phyloP scores from a whole-genome alignment of 768 basidiomycete genomes.

The Serendipita vermifera region DNA sequence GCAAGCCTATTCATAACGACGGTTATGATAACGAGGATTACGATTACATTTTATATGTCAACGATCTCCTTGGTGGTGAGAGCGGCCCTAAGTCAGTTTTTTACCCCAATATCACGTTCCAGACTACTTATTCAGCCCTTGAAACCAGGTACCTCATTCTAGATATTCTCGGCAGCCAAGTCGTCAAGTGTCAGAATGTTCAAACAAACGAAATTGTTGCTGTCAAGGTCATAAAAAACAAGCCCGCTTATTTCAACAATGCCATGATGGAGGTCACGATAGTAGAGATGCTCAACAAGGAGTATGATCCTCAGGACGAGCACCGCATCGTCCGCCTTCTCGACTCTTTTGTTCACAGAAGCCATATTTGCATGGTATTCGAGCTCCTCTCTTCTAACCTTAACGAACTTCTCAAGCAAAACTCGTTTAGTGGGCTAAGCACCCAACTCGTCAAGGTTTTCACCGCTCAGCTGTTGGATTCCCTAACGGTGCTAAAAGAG shows the following conservation, averaged over 20 bases:
- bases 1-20: conserved; percentile 89
- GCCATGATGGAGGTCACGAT: conserved; percentile 99
- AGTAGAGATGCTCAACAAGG: conserved; percentile 86
- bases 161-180: conserved; percentile 95
- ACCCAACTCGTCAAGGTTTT: conserved; percentile 98
- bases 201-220: conserved; percentile 98
- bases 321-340: conserved; percentile 92
- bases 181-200: conserved; percentile 99
- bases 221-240: conserved; percentile 99
- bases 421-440: conserved; percentile 94
- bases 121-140: not conserved
- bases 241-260: conserved; percentile 98
- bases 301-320: conserved; percentile 84
- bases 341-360: conserved; percentile 94
- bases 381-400: conserved; percentile 94
- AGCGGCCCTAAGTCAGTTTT: conserved; percentile 80
- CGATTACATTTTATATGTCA: conserved; percentile 98
- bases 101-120: conserved; percentile 11
- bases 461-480: conserved; percentile 87
- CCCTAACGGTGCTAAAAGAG: conserved; percentile 84
- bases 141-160: conserved; percentile 77
- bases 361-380: conserved; percentile 93
- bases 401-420: conserved; percentile 99
- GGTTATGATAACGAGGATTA: conserved; percentile 98
- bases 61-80: conserved; percentile 90